Base-by-base conservation (phyloP, 257 asterid genomes). In the Plectranthus barbatus region DNA sequence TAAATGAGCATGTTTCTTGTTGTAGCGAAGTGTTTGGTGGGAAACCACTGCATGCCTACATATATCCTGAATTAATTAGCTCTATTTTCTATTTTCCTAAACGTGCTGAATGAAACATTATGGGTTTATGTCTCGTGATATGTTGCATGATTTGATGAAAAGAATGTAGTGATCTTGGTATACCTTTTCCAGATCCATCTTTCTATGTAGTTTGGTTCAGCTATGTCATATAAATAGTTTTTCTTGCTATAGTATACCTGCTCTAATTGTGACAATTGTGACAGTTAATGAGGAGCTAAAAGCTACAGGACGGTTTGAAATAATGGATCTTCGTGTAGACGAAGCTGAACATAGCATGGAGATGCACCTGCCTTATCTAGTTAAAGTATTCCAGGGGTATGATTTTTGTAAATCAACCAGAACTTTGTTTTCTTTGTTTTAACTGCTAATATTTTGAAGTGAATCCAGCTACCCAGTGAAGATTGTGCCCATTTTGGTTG, bases 261-360 rank as follows among this genome's bases (percentile, higher is more conserved):
- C 29, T 60, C 56, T 70, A 34, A 39, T 34, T 37, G 60, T 23
- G 47, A 56, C 62, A 47, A 57, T 69, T 67, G 51, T 49, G 48
- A 67, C 82, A 93, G 99, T 85, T 65, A 85, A 65, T 18, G 96
- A 93, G 72, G 94, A 89, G 74, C 85, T 93, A 42, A 84, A 80
- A 82, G 95, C 90, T 65, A 86, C 94, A 1, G 99, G 96, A 62
- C 84, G 85, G 68, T 93, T 93, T 79, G 99, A 84, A 65, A 18
- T 70, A 62, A 93, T 93, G 99, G 97, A 90, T 84, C 78, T 89
- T 72, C 83, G 58, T 18, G 95, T 87, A 24, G 99, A 93, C 56
- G 99, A 93, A 78, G 96, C 94, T 72, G 99, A 93, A 72, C 99
- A 93, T 72, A 93, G 97, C 87, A 93, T 93, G 99, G 99, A 93